phyloP scores from a whole-genome alignment of 306 rosid genomes.

The Glycine latifolia region DNA sequence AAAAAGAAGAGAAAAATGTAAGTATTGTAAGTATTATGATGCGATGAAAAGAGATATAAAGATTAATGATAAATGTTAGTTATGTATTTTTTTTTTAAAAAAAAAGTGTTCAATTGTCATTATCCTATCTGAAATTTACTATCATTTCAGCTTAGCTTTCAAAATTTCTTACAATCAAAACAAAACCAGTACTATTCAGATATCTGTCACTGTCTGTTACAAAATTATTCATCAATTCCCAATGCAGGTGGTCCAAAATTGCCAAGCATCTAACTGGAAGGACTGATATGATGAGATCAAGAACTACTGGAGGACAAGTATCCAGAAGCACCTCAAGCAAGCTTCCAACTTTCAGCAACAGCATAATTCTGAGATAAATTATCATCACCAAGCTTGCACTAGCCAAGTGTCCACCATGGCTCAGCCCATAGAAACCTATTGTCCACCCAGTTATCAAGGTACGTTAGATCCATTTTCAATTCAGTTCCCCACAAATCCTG shows the following conservation, averaged over 20 bases:
- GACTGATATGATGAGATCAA: slow-evolving; percentile 61
- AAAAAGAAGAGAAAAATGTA: too few species aligned
- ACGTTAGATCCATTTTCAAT: slow-evolving; percentile 43
- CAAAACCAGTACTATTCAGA: neutral
- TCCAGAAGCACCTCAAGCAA: slow-evolving; percentile 85
- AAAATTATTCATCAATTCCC: neutral
- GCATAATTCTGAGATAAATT: slow-evolving; percentile 15
- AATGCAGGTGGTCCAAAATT: slow-evolving; percentile 87
- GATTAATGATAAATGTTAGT: too few species aligned
- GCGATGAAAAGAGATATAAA: too few species aligned
- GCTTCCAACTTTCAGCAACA: slow-evolving; percentile 46
- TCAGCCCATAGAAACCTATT: slow-evolving; percentile 56
- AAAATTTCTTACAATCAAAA: too few species aligned
- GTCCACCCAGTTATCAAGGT: slow-evolving; percentile 40
- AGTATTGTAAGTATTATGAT: too few species aligned
- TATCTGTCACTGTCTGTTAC: too few species aligned
- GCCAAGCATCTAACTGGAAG: slow-evolving; percentile 79
- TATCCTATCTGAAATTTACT: too few species aligned
- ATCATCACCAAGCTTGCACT: slow-evolving; percentile 54
- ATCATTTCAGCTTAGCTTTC: too few species aligned
- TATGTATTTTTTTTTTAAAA: too few species aligned
- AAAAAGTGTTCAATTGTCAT: too few species aligned
- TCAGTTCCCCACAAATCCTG: slow-evolving; percentile 37
- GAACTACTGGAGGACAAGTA: slow-evolving; percentile 91
- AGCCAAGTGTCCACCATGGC: slow-evolving; percentile 51